phyloP scores from a whole-genome alignment of 352 stramenopile genomes.

The Phytophthora europaea region DNA sequence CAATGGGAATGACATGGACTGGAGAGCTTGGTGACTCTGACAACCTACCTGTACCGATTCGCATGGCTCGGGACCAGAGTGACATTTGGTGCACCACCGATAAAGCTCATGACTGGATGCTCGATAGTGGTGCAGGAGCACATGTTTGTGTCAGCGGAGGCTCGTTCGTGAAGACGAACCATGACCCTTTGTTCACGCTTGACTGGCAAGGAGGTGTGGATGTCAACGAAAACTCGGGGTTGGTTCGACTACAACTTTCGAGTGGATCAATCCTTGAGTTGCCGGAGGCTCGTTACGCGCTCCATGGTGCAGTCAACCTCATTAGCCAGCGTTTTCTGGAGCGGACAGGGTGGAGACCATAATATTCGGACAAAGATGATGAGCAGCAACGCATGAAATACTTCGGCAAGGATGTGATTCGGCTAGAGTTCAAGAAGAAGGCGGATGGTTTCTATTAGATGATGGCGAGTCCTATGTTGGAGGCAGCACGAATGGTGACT shows the following conservation, averaged over 20 bases:
- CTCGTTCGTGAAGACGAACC: neutral
- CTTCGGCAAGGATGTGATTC: neutral
- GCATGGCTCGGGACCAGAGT: neutral
- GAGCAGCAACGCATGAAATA: neutral
- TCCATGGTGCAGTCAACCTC: neutral
- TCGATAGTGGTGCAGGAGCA: neutral
- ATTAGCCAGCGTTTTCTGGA: neutral
- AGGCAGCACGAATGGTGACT: neutral
- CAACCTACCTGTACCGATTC: neutral
- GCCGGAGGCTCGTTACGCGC: neutral
- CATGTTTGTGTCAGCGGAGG: neutral
- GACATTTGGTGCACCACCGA: neutral
- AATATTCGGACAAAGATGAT: neutral
- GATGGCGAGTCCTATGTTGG: neutral
- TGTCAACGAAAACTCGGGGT: neutral
- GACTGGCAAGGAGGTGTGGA: neutral
- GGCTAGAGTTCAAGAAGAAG: neutral
- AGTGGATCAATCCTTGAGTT: neutral
- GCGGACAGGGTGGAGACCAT: neutral
- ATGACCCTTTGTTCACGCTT: neutral
- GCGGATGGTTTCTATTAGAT: slow-evolving; percentile 1
- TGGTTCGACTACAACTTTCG: neutral
- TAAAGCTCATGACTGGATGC: neutral
- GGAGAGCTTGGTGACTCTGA: neutral
- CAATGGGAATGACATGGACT: neutral